phyloP scores from a whole-genome alignment of 2,329 filamentous ascomycete genomes.

The Trichoderma oligosporum region DNA sequence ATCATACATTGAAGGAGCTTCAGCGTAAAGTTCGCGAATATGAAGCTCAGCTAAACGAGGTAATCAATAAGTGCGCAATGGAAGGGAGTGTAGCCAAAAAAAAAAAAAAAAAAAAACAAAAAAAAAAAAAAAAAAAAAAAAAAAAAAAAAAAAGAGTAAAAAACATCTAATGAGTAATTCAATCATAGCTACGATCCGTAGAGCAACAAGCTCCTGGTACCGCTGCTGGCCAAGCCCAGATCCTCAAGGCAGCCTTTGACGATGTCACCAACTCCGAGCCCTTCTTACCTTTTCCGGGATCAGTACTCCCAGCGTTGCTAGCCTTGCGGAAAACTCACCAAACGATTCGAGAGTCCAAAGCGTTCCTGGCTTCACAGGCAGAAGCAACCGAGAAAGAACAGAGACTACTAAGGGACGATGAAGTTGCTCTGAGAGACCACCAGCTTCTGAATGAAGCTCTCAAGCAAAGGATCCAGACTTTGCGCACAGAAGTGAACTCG shows the following conservation, averaged over 20 bases:
- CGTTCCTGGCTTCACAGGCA: conserved; percentile 49
- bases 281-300: conserved; percentile 62
- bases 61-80: conserved; percentile 26
- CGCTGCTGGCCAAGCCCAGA: conserved; percentile 31
- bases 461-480: conserved; percentile 53
- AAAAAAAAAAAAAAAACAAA: too few relatives aligned
- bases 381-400: conserved; percentile 41
- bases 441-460: conserved; percentile 52
- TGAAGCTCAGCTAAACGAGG: conserved; percentile 47
- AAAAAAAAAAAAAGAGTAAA: too few relatives aligned
- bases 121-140: too few relatives aligned
- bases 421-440: conserved; percentile 51
- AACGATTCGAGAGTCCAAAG: conserved; percentile 61
- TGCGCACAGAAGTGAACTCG: conserved; percentile 55
- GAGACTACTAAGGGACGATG: conserved; percentile 49
- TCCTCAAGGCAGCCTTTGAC: conserved; percentile 64
- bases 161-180: conserved; percentile 2
- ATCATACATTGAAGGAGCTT: conserved; percentile 65
- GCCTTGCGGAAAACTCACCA: conserved; percentile 65
- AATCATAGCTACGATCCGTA: conserved; percentile 29
- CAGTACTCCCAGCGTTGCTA: conserved; percentile 66
- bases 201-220: conserved; percentile 27
- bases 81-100: neutral
- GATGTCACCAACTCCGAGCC: conserved; percentile 58
- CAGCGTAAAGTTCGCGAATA: conserved; percentile 55